A percentile compares a stretch with the other conserved stretches of the same genome.
Evolutionary conservation across 2,329 filamentous ascomycete genomes (phyloP).

Genomic region (Pestalotiopsis sp.): DNA sequence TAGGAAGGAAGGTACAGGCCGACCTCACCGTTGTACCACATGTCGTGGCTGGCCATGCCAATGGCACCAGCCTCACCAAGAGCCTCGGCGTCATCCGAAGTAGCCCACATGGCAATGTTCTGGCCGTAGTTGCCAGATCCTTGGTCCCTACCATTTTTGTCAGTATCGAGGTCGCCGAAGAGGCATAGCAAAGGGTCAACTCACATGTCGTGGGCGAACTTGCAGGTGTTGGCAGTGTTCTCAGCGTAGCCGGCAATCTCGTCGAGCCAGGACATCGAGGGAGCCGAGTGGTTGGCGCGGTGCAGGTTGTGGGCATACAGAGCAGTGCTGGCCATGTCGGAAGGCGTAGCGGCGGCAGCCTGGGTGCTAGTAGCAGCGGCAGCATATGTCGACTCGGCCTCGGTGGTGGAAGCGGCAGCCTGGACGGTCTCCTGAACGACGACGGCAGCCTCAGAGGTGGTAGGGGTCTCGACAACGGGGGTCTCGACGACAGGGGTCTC

Average conservation of each 20-base stretch:
- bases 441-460: slow-evolving; percentile 1
- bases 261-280: slow-evolving; percentile 66
- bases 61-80: slow-evolving; percentile 59
- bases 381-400: not conserved
- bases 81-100: slow-evolving; percentile 37
- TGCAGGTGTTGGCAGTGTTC: slow-evolving; percentile 66
- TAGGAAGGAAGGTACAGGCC: slow-evolving; percentile 51
- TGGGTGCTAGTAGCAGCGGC: not conserved
- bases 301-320: slow-evolving; percentile 84
- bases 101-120: slow-evolving; percentile 76
- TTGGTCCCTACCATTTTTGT: slow-evolving; percentile 46
- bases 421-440: slow-evolving; percentile 9
- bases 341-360: slow-evolving; percentile 22
- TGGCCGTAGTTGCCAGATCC: slow-evolving; percentile 77
- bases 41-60: slow-evolving; percentile 71
- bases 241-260: slow-evolving; percentile 66
- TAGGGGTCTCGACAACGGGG: not conserved
- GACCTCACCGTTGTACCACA: slow-evolving; percentile 89
- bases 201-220: slow-evolving; percentile 78
- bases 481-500: slow-evolving; percentile 8
- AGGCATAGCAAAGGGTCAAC: slow-evolving; percentile 30
- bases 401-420: slow-evolving; percentile 13
- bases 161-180: slow-evolving; percentile 23
- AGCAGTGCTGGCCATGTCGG: slow-evolving; percentile 41
- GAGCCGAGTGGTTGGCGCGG: slow-evolving; percentile 78